Evolutionary conservation across 441 rosid species (phyloP), one percentile per base, ranked within the genome.

Genomic region (Raphanus hybrid): DNA sequence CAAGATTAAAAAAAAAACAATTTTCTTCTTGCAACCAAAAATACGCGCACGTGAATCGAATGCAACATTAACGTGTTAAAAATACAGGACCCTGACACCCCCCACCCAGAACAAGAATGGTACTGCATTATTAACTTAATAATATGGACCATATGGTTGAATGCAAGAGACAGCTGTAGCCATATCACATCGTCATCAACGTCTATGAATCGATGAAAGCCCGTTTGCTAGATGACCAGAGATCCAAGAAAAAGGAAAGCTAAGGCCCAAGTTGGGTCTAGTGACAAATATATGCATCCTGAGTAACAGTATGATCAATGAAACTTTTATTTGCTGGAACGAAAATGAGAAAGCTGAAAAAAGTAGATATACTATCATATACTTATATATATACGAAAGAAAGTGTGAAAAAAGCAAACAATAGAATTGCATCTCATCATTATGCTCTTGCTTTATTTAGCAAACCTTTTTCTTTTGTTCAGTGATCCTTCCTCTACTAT

Each of bases 351-450:
- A 64, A 52, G 70, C 64, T 20, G 62, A 52, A 62, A 61, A 32
- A 14, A 35, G 35, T n/a, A 52, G 58, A 52, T 52, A 52, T 52
- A 52, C 20, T 5, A 50, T 50, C 57, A 50, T 50, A 43, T 55
- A 20, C 23, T 20, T 20, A 16, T 18, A 20, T 15, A 62, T 6
- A 62, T 6, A 62, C 7, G 3, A 15, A 61, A 43, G 7, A 23
- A 26, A 45, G 50, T 6, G 5, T 14, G 16, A 1, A 18, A 55
- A 61, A 73, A 50, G 76, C 63, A 52, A 73, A 73, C 81, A 73
- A 73, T 15, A 73, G 62, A 68, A 80, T 74, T 81, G 75, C 87
- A 78, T 59, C 76, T 71, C 85, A 91, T 89, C 84, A 88, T 89
- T 75, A 82, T 82, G 88, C 75, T 85, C 64, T 58, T 50, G 69